Base-by-base conservation (phyloP, 495 filamentous ascomycete genomes). In the Wilcoxina mikolae region DNA sequence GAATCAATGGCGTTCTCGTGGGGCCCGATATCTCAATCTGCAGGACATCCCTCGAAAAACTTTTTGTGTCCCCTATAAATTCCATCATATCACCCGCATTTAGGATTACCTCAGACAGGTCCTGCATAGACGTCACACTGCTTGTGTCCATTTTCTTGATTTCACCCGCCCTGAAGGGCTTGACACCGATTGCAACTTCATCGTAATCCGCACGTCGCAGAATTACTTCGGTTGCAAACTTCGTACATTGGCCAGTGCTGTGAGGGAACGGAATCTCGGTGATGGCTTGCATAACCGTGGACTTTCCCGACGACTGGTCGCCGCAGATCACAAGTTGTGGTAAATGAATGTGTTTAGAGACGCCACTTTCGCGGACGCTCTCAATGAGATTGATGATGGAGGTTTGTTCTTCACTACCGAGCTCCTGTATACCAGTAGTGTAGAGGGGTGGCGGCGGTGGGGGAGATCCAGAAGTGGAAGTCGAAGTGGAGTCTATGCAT, bases 21-120 rank as follows among this genome's bases (percentile, higher is more conserved):
- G 74, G 75, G 0, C 75, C 75, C 20, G 60, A 70, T 3, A 79
- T 55, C 51, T 77, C 74, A 20, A 78, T 68, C 35, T 68, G 69
- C 17, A 79, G 62, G 12, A 77, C 66, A 55, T 77, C 70, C 17
- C 69, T 66, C 0, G 70, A 71, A 50, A 78, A 70, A 18, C 15
- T 54, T 23, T 42, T 31, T n/a, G n/a, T n/a, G n/a, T n/a, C n/a
- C n/a, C n/a, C n/a, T n/a, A n/a, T n/a, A n/a, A n/a, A n/a, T n/a
- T n/a, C n/a, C n/a, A n/a, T n/a, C 39, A 5, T 43, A 43, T n/a
- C n/a, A n/a, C n/a, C n/a, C n/a, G 39, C 39, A 9, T 20, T 20
- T 4, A 4, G 4, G 17, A 20, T 43, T 5, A 15, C 46, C 3
- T 27, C 46, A 10, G 25, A 10, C 4, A 29, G 46, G 2, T 49